Conservation (phyloP, 2,329 filamentous ascomycete species). For the Metarhizium album region DNA sequence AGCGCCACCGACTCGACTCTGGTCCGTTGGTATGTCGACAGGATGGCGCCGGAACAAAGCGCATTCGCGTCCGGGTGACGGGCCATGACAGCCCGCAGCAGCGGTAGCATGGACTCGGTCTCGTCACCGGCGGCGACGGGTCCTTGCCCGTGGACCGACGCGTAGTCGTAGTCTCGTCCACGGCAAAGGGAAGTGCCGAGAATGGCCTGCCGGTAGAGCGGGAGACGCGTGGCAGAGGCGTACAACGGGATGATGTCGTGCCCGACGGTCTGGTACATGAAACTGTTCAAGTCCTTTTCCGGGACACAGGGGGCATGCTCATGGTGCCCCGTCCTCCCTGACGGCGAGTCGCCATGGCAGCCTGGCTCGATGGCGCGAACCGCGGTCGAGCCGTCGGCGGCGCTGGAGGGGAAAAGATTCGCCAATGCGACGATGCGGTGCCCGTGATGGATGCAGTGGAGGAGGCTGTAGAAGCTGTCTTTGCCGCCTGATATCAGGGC, state of each 20-base stretch:
- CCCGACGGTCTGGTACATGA: slow-evolving; percentile 99
- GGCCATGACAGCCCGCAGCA: slow-evolving; percentile 56
- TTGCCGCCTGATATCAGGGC: slow-evolving; percentile 93
- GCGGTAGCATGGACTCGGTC: slow-evolving; percentile 73
- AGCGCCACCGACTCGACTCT: slow-evolving; percentile 84
- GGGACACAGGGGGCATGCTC: background rate
- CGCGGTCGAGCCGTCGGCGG: background rate
- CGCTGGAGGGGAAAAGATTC: slow-evolving; percentile 58
- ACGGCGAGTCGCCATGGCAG: background rate
- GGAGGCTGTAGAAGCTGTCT: slow-evolving; percentile 86
- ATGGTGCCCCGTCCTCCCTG: background rate
- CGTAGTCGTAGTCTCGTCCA: slow-evolving; percentile 54
- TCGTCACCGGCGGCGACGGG: slow-evolving; percentile 48
- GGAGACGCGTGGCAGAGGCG: slow-evolving; percentile 64
- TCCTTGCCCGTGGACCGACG: slow-evolving; percentile 11
- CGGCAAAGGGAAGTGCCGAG: slow-evolving; percentile 59
- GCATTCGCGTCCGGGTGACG: slow-evolving; percentile 75
- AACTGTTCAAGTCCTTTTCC: slow-evolving; percentile 68
- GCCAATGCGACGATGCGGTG: slow-evolving; percentile 80
- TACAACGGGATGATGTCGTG: slow-evolving; percentile 82
- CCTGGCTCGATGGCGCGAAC: slow-evolving; percentile 11
- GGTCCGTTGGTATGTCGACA: slow-evolving; percentile 92
- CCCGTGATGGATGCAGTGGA: slow-evolving; percentile 80
- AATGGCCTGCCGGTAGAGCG: slow-evolving; percentile 75
- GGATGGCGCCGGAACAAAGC: slow-evolving; percentile 79